phyloP scores from a whole-genome alignment of 495 filamentous ascomycete genomes.

The Niebla homalea region DNA sequence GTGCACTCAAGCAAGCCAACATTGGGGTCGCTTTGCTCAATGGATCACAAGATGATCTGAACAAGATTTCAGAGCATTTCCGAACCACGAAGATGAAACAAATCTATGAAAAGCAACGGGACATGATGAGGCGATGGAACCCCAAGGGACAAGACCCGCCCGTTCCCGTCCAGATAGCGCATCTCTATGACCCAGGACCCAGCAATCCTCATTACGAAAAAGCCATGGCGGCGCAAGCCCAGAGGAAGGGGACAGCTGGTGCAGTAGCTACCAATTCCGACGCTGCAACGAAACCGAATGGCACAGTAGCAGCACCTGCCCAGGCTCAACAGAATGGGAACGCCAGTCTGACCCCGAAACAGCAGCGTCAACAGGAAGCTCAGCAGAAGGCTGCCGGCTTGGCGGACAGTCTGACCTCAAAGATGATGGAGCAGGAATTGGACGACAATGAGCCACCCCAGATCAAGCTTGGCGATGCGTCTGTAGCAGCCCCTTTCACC shows the following conservation, averaged over 20 bases:
- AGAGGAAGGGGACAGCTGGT: slow-evolving; percentile 49
- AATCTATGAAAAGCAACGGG: slow-evolving; percentile 88
- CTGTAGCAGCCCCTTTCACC: slow-evolving; percentile 92
- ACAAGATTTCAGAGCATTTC: slow-evolving; percentile 81
- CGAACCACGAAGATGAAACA: slow-evolving; percentile 96
- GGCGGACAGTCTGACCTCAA: slow-evolving; percentile 73
- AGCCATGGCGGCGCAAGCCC: slow-evolving; percentile 70
- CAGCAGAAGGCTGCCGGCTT: slow-evolving; percentile 59
- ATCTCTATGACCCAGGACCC: slow-evolving; percentile 85
- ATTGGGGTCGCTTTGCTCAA: slow-evolving; percentile 94
- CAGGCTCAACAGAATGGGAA: slow-evolving; percentile 52
- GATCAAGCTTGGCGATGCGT: slow-evolving; percentile 95
- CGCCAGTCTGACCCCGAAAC: slow-evolving; percentile 35
- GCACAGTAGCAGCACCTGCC: slow-evolving; percentile 58
- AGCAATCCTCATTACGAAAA: slow-evolving; percentile 92
- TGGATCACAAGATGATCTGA: slow-evolving; percentile 80
- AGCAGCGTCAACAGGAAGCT: slow-evolving; percentile 49
- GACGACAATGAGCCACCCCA: slow-evolving; percentile 85
- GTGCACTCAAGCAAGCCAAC: slow-evolving; percentile 95
- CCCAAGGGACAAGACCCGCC: slow-evolving; percentile 61
- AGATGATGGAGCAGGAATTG: slow-evolving; percentile 82
- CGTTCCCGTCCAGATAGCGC: slow-evolving; percentile 79
- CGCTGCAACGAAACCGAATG: slow-evolving; percentile 32
- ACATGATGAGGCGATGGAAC: slow-evolving; percentile 85
- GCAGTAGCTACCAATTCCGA: slow-evolving; percentile 24